A percentile compares a stretch with the other conserved stretches of the same genome.
Evolutionary conservation across 495 filamentous ascomycete genomes (phyloP).

Genomic region (Trichocladium uniseriatum): DNA sequence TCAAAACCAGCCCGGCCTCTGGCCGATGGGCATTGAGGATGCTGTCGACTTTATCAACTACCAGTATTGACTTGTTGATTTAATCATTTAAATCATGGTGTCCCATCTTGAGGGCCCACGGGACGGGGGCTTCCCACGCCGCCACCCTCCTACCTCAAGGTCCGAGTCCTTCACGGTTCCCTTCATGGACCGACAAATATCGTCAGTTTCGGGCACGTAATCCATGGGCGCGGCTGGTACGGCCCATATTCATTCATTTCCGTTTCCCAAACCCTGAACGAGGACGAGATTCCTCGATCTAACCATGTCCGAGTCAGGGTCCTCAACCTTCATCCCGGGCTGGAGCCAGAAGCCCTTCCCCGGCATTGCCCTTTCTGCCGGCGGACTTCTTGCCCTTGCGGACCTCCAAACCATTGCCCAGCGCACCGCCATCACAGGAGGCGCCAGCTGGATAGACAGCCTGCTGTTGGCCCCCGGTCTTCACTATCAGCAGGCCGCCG

Average conservation of each 20-base stretch:
- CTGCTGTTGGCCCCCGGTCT: slow-evolving; percentile 50
- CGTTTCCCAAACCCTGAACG: neutral
- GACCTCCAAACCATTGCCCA: slow-evolving; percentile 46
- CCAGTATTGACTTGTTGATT: neutral
- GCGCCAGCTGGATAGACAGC: slow-evolving; percentile 41
- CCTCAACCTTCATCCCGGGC: slow-evolving; percentile 23
- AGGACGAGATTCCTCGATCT: neutral
- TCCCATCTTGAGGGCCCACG: neutral
- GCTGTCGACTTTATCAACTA: neutral
- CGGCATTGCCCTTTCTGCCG: slow-evolving; percentile 36
- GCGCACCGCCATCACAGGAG: slow-evolving; percentile 47
- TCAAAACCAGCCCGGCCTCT: neutral
- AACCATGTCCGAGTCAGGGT: too few relatives aligned
- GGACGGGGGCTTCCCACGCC: neutral
- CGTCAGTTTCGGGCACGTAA: too few relatives aligned
- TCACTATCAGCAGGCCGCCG: slow-evolving; percentile 52
- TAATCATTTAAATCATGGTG: neutral
- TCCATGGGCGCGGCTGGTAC: neutral
- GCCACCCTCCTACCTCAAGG: neutral
- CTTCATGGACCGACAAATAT: too few relatives aligned
- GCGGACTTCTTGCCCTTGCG: slow-evolving; percentile 46
- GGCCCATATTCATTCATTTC: neutral
- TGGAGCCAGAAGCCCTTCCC: slow-evolving; percentile 31
- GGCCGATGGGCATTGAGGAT: neutral
- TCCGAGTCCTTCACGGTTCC: too few relatives aligned